phyloP scores from a whole-genome alignment of 495 filamentous ascomycete genomes.

The Trichoderma erinaceum region DNA sequence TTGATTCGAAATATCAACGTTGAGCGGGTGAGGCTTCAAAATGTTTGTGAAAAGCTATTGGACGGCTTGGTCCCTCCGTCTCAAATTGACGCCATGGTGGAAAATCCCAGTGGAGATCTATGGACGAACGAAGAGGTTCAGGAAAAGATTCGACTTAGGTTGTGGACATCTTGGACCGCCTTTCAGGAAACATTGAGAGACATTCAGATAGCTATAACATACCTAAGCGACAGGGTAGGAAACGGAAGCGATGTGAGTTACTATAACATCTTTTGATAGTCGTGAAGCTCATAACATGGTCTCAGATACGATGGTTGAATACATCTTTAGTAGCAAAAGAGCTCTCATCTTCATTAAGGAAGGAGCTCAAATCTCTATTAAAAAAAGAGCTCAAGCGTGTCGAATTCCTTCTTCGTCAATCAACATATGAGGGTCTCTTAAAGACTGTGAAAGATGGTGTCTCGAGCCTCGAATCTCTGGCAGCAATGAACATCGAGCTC shows the following conservation, averaged over 20 bases:
- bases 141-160: constrained; percentile 18
- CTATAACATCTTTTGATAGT: not conserved
- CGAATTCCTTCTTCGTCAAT: not conserved
- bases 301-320: not conserved
- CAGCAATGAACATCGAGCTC: not conserved
- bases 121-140: constrained; percentile 22
- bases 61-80: constrained; percentile 22
- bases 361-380: not conserved
- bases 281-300: not conserved
- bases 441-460: not conserved
- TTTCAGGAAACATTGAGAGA: constrained; percentile 16
- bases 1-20: constrained; percentile 29
- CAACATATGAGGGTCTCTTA: not conserved
- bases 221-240: not conserved
- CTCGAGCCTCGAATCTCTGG: not conserved
- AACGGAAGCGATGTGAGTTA: not conserved
- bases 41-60: constrained; percentile 30
- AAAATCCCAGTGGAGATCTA: constrained; percentile 22
- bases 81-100: constrained; percentile 25
- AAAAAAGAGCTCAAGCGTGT: not conserved
- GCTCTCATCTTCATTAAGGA: not conserved
- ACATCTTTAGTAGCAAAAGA: not conserved
- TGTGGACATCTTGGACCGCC: constrained; percentile 20
- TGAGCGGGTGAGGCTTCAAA: constrained; percentile 29
- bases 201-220: not conserved